Conservation (phyloP, 2,329 filamentous ascomycete species). For the Arthrobotrys sphaeroides region DNA sequence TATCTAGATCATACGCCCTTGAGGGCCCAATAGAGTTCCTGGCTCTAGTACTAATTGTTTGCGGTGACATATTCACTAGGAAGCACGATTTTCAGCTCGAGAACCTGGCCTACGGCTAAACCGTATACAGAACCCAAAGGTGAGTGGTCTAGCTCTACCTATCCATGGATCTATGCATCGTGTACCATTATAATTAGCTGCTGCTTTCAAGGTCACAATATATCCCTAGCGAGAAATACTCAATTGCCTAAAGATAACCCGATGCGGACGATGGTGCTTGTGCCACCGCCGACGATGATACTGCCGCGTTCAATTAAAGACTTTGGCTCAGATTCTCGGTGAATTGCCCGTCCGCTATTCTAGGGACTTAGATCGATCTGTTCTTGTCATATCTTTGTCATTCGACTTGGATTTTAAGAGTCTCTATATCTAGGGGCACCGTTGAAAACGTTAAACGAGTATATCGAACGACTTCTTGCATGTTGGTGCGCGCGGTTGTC, state of each 20-base stretch:
- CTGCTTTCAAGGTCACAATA: conserved; percentile 60
- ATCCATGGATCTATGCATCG: no score
- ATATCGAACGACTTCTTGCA: no score
- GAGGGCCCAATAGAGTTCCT: conserved; percentile 64
- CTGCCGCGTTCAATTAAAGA: no score
- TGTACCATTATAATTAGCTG: background rate
- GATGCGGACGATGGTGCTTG: conserved; percentile 64
- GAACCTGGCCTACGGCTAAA: conserved; percentile 69
- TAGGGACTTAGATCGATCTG: no score
- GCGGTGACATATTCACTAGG: conserved; percentile 65
- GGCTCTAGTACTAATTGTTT: conserved; percentile 63
- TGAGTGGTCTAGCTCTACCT: conserved; percentile 68
- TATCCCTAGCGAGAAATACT: conserved; percentile 55
- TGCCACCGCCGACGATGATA: background rate
- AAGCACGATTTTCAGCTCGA: conserved; percentile 69
- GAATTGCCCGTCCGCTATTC: no score
- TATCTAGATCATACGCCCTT: conserved; percentile 56
- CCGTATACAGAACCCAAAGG: conserved; percentile 68
- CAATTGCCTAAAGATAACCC: conserved; percentile 64
- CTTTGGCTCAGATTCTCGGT: no score
- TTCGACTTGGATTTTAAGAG: no score
- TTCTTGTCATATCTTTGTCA: no score
- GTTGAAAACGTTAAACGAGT: no score
- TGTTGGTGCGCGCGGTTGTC: no score
- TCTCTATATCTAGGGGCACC: no score